Percentiles rank a stretch among this genome's conserved stretches.
Conservation (phyloP, 2,329 filamentous ascomycete genomes). For the Gnomoniopsis sp. region DNA sequence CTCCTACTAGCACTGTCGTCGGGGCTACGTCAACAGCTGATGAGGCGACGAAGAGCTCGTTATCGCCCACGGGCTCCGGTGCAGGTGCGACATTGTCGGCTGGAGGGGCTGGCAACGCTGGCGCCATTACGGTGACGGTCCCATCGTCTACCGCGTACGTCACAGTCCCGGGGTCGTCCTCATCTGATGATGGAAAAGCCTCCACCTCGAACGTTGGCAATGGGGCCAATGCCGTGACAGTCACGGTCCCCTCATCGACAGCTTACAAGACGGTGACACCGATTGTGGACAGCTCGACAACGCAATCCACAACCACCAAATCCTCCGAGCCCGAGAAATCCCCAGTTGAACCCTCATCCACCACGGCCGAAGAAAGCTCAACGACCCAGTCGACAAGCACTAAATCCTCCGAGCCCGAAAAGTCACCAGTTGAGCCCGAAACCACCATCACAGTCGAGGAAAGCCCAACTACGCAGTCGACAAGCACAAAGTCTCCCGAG, state of each 20-base stretch:
- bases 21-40: neutral
- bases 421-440: neutral
- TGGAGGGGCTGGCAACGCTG: neutral
- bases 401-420: neutral
- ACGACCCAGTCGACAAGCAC: neutral
- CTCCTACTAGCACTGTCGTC: neutral
- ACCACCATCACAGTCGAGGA: neutral
- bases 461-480: no score
- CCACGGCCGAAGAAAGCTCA: neutral
- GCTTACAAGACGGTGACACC: neutral
- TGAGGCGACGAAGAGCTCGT: neutral
- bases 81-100: neutral
- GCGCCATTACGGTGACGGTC: conserved; percentile 9
- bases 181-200: neutral
- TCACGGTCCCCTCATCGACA: neutral
- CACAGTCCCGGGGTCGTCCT: neutral
- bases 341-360: neutral
- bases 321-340: neutral
- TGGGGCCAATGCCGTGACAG: neutral
- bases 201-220: neutral
- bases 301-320: neutral
- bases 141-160: conserved; percentile 9
- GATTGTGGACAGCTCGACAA: neutral
- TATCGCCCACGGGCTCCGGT: neutral
- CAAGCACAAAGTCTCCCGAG: no score